phyloP scores from a whole-genome alignment of 2,329 filamentous ascomycete species.

The Cladosporium sp. region DNA sequence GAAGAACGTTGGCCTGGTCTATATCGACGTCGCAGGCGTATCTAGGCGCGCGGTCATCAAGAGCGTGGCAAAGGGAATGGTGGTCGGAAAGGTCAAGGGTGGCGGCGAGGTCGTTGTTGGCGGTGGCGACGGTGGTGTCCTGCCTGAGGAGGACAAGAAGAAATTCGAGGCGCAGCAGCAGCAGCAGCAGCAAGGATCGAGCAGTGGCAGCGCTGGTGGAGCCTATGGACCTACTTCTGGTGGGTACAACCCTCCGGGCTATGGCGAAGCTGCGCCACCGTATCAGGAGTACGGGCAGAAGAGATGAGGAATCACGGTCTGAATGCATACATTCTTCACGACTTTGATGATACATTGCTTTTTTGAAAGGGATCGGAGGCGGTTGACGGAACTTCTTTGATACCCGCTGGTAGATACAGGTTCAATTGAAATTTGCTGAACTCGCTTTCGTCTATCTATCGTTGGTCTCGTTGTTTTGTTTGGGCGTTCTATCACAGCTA shows the following conservation, averaged over 20 bases:
- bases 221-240: conserved; percentile 17
- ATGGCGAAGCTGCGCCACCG: conserved; percentile 22
- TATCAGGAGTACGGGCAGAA: conserved; percentile 24
- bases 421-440: too few relatives aligned
- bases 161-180: conserved; percentile 12
- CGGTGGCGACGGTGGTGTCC: conserved; percentile 51
- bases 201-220: conserved; percentile 11
- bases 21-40: conserved; percentile 93
- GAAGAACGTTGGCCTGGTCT: conserved; percentile 94
- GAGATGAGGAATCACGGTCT: not conserved
- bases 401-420: not conserved
- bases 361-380: too few relatives aligned
- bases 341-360: too few relatives aligned
- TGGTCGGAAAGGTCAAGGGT: conserved; percentile 70
- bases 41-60: conserved; percentile 85
- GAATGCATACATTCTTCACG: too few relatives aligned
- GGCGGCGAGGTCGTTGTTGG: conserved; percentile 70
- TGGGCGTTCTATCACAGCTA: too few relatives aligned
- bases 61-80: conserved; percentile 94
- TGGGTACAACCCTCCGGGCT: conserved; percentile 23
- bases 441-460: too few relatives aligned
- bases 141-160: conserved; percentile 36
- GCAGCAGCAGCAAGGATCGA: conserved; percentile 26
- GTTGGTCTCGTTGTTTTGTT: too few relatives aligned
- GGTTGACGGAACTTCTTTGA: not conserved